A percentile compares a stretch with the other conserved stretches of the same genome.
Conservation (phyloP, 805 yeast genomes). For the Brettanomyces custersianus region DNA sequence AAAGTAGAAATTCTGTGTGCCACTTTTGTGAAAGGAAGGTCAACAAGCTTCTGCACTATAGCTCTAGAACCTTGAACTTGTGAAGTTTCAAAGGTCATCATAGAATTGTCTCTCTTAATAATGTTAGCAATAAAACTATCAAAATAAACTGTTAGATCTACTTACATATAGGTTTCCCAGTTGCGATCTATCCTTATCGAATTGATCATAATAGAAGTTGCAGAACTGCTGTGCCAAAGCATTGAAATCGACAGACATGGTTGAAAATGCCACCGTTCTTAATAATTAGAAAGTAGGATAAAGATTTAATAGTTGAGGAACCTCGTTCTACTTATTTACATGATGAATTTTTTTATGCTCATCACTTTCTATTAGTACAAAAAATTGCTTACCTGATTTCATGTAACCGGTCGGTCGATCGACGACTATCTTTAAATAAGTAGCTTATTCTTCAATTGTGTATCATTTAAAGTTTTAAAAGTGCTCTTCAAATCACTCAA, state of each 20-base stretch:
- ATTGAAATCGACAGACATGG: conserved; percentile 28
- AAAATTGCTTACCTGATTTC: no score
- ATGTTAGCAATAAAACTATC: conserved; percentile 6
- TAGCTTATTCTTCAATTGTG: not conserved
- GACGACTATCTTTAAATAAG: no score
- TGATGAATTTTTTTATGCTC: no score
- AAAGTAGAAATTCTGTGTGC: conserved; percentile 89
- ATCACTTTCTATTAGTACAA: no score
- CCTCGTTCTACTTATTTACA: no score
- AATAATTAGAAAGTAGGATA: not conserved
- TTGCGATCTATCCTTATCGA: conserved; percentile 86
- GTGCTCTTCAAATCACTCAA: conserved; percentile 16
- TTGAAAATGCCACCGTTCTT: not conserved
- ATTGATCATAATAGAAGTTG: conserved; percentile 89
- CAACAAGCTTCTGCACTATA: conserved; percentile 84
- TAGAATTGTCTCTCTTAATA: conserved; percentile 75
- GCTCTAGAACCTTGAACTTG: conserved; percentile 92
- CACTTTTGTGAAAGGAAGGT: conserved; percentile 88
- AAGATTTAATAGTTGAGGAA: no score
- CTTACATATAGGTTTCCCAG: conserved; percentile 80
- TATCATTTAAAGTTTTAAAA: conserved; percentile 21
- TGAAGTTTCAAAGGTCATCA: conserved; percentile 93
- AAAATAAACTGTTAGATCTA: conserved; percentile 8
- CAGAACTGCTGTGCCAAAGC: conserved; percentile 63
- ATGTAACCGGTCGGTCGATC: no score